Conservation (phyloP, 2,329 filamentous ascomycete species). For the Fusarium staphyleae region DNA sequence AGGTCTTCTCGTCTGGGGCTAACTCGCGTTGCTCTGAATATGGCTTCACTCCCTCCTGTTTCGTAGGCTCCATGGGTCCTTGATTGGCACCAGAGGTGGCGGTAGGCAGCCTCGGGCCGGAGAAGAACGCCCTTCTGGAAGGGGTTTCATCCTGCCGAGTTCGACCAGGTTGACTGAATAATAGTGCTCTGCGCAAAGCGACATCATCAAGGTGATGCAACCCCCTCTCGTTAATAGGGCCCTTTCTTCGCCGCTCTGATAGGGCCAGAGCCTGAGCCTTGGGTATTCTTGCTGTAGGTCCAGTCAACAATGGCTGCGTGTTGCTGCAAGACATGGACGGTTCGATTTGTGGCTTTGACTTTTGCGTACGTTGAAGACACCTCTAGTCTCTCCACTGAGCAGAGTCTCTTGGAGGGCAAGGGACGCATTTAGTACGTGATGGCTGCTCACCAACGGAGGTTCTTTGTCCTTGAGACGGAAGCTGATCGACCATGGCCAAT, state of each 20-base stretch:
- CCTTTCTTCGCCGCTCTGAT: conserved; percentile 22
- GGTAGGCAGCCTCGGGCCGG: conserved; percentile 4
- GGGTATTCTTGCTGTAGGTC: conserved; percentile 22
- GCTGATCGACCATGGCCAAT: conserved; percentile 45
- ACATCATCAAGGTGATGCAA: background rate
- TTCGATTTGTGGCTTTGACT: conserved; percentile 12
- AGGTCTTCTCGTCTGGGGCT: background rate
- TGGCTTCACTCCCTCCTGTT: background rate
- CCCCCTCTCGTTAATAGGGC: conserved; percentile 1
- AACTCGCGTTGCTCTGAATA: background rate
- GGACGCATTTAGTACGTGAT: conserved; percentile 34
- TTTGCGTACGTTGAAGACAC: conserved; percentile 32
- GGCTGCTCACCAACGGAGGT: conserved; percentile 14
- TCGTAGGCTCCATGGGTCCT: background rate
- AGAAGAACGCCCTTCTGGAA: conserved; percentile 22
- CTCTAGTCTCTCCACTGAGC: conserved; percentile 33
- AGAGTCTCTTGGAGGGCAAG: conserved; percentile 41
- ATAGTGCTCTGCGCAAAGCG: background rate
- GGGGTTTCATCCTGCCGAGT: background rate
- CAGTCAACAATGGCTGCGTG: conserved; percentile 1
- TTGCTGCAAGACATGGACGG: background rate
- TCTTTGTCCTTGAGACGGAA: conserved; percentile 33
- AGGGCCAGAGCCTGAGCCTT: conserved; percentile 12
- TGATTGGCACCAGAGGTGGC: background rate
- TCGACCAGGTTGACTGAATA: background rate